Evolutionary conservation across 176 grass and related monocot species (phyloP), one percentile per base, ranked within the genome.

Genomic region (Oryza meyeriana): DNA sequence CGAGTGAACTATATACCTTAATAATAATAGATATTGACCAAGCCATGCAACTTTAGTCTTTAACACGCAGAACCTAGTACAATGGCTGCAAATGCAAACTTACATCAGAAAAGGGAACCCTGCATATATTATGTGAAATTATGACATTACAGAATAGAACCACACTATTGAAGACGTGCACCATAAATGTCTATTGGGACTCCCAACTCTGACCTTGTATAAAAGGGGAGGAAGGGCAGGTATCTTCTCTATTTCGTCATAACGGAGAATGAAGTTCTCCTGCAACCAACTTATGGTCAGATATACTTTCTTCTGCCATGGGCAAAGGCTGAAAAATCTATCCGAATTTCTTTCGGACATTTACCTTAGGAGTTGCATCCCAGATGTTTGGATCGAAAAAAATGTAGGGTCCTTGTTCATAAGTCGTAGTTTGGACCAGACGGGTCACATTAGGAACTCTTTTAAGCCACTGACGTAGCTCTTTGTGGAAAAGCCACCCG

Each of bases 401-500:
- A 73, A 88, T 44, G 75, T 93, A 98, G 24, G 88, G 89, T 32
- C 92, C 95, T 84, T 92, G 91, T 82, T 98, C 95, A 74, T 91
- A 89, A 39, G 78, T 44, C 74, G 82, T 72, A 45, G 79, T 91
- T 86, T 98, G 93, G 27, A 91, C 86, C 83, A 89, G 64, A 38
- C 90, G 90, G 36, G 89, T 79, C 33, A 83, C 12, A 75, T 90
- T 89, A 20, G 92, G 85, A 76, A 78, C 62, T 89, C 92, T 91
- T 82, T 79, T 84, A 48, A 98, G 82, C 95, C 95, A 98, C 24
- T 92, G 48, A 75, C 90, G 74, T 34, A 88, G 85, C 42, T 93
- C 95, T 87, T 75, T 94, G 45, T 98, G 95, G 85, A 93, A 98
- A 90, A 94, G 86, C 95, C 95, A 98, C 42, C 95, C 95, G 75